These are phyloP conservation scores for Tremellales sp. DNA, from an alignment of 1,284 basidiomycete species.

Conservation along the genomic window DNA sequence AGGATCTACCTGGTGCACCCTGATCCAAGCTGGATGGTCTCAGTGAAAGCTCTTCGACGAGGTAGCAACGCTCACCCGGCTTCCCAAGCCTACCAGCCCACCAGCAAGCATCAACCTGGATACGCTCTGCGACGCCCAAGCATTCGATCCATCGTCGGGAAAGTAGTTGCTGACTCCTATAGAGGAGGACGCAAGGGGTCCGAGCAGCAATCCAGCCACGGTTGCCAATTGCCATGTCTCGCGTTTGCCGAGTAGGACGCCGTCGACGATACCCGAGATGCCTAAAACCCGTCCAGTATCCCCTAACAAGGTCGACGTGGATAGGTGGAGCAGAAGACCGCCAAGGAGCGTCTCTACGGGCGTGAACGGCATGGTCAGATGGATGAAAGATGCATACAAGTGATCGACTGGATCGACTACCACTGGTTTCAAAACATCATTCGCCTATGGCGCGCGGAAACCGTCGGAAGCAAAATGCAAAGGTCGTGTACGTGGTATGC, in stretches of 20 bases:
- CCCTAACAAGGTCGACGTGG: constrained; percentile 56
- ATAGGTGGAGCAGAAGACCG: constrained; percentile 57
- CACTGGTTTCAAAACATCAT: too few species aligned
- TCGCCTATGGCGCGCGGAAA: too few species aligned
- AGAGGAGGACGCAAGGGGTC: constrained; percentile 23
- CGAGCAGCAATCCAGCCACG: constrained; percentile 37
- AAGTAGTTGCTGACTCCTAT: constrained; percentile 43
- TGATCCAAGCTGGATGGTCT: constrained; percentile 27
- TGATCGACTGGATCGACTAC: too few species aligned
- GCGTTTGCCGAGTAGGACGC: constrained; percentile 53
- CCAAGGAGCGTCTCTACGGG: constrained; percentile 62
- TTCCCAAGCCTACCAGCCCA: constrained; percentile 60
- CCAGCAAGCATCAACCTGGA: constrained; percentile 54
- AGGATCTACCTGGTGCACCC: constrained; percentile 28
- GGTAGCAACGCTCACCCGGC: constrained; percentile 53
- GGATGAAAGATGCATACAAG: too few species aligned
- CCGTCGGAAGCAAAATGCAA: too few species aligned
- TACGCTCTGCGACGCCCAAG: constrained; percentile 27
- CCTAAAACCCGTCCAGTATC: constrained; percentile 62
- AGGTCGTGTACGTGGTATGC: too few species aligned
- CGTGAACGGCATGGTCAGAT: constrained; percentile 42
- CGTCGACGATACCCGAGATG: constrained; percentile 62
- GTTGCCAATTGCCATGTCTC: constrained; percentile 44
- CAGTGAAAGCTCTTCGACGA: not conserved
- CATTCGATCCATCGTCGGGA: constrained; percentile 53